Evolutionary conservation across 2,329 filamentous ascomycete species (phyloP).

Genomic region (Verticillium dahliae): DNA sequence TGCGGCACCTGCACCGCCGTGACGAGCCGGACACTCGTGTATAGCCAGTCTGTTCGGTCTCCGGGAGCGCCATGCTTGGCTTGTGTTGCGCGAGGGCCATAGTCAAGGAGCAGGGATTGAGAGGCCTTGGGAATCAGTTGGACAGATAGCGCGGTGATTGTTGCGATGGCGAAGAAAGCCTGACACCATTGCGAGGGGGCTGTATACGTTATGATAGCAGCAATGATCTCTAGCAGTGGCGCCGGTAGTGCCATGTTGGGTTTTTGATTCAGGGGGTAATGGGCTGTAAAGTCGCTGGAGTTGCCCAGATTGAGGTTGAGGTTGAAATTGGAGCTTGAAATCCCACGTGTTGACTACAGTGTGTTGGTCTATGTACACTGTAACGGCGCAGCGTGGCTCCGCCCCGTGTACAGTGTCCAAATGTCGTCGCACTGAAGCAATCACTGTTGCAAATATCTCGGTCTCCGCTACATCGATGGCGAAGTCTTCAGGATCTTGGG

Average conservation of each 20-base stretch:
- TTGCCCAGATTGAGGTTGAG: not conserved
- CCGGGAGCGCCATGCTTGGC: slow-evolving; percentile 13
- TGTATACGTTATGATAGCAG: not conserved
- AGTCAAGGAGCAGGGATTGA: slow-evolving; percentile 39
- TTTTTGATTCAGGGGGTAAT: not conserved
- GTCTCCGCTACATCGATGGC: too few species aligned
- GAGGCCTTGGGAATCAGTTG: slow-evolving; percentile 36
- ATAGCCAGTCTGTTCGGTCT: slow-evolving; percentile 4
- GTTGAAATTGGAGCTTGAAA: not conserved
- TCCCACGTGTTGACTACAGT: not conserved
- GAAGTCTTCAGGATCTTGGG: too few species aligned
- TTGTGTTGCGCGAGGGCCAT: slow-evolving; percentile 35
- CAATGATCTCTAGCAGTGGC: not conserved
- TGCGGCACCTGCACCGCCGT: slow-evolving; percentile 64
- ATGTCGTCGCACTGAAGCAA: too few species aligned
- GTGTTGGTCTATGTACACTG: not conserved
- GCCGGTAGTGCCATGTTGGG: not conserved
- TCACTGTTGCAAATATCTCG: too few species aligned
- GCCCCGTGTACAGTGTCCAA: too few species aligned
- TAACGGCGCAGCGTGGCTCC: too few species aligned
- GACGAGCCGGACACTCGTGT: slow-evolving; percentile 7
- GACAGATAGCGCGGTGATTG: slow-evolving; percentile 32
- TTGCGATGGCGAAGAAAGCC: slow-evolving; percentile 37
- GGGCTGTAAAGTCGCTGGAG: not conserved
- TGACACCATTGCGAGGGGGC: slow-evolving; percentile 32